Evolutionary conservation across 2,329 filamentous ascomycete genomes (phyloP).

Genomic region (Fusarium lyarnte): DNA sequence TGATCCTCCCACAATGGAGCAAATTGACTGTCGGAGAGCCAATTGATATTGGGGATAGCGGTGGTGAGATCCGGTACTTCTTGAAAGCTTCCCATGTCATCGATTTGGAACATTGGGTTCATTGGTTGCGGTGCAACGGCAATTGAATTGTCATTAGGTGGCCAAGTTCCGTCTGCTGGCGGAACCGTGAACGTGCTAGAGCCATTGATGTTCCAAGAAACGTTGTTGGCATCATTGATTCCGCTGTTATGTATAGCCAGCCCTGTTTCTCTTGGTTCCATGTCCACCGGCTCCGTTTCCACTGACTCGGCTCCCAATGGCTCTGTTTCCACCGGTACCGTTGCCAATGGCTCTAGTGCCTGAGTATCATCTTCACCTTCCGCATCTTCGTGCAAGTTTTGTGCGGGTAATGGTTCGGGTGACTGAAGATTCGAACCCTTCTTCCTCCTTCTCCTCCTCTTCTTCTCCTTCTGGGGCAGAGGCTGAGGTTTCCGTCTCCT

Average conservation of each 20-base stretch:
- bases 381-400: neutral
- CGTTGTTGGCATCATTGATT: neutral
- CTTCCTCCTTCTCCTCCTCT: neutral
- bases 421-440: neutral
- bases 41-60: neutral
- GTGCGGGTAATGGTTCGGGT: neutral
- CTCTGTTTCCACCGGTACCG: too few relatives aligned
- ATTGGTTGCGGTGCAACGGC: neutral
- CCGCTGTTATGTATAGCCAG: neutral
- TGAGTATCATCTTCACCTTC: neutral
- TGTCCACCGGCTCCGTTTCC: neutral
- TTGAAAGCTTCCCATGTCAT: neutral
- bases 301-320: neutral
- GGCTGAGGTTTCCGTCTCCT: slow-evolving; percentile 3
- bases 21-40: slow-evolving; percentile 13
- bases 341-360: neutral
- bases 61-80: neutral
- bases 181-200: neutral
- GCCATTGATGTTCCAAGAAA: neutral
- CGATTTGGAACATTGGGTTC: slow-evolving; percentile 1
- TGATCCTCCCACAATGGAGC: slow-evolving; percentile 9
- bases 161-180: neutral
- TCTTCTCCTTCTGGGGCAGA: neutral
- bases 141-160: neutral
- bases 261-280: neutral